Base-by-base conservation (phyloP, 129 eudicot genomes). In the Helichrysum umbraculigerum region DNA sequence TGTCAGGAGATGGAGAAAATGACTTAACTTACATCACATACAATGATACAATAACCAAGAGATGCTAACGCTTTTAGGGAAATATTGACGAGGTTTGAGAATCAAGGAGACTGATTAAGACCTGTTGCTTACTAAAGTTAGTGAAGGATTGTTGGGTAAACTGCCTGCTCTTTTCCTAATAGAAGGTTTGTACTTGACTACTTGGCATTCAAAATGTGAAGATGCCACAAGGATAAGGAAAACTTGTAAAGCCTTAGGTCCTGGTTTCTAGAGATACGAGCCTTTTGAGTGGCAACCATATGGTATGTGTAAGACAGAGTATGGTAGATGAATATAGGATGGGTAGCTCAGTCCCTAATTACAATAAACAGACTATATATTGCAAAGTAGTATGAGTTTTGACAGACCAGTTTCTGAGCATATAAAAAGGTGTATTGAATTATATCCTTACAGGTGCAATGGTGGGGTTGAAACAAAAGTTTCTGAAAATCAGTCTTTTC, bases 131-230 rank as follows among this genome's bases (percentile, higher is more conserved):
- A 11, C 12, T 12, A 12, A 44, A 44, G 17, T 44, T 14, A 44
- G 17, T 11, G 52, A 44, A 44, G 16, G 52, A 12, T 44, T 56
- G 19, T 56, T 5, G 22, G 9, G 61, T 5, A 56, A n/a, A 6
- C 2, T 56, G 62, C 19, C 62, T 6, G 10, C 29, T 56, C 28
- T 56, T 56, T 54, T 56, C 25, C 7, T 17, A 56, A 17, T 56
- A n/a, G 62, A 56, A n/a, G 25, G 62, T 56, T n/a, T 56, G 21
- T 19, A 56, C 62, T 54, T 54, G 60, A 22, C 60, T 19, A 56
- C 62, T 54, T 54, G 60, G 25, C 60, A 54, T n/a, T 44, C 60
- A 54, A 54, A 17, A 54, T 54, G 62, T 56, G 62, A 44, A 44
- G 52, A 14, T 2, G 52, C 52, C 52, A 44, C 17, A 44, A 12